Conservation (phyloP, 768 basidiomycete genomes). For the Boletus subparvulus region DNA sequence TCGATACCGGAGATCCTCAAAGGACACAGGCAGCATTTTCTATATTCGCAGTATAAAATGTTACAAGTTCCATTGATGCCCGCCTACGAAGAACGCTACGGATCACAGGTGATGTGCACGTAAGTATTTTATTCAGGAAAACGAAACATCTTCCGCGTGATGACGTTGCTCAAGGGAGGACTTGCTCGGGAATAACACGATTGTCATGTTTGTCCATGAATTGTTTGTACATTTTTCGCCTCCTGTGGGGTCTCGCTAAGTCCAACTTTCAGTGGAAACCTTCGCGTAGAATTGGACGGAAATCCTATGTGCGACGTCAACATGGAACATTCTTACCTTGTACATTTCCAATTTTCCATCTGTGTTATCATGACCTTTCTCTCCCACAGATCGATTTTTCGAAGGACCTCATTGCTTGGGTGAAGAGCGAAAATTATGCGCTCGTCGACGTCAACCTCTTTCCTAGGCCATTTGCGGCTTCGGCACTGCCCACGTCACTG, state of each 20-base stretch:
- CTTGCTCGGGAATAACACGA: constrained; percentile 69
- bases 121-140: constrained; percentile 42
- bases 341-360: constrained; percentile 32
- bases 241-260: background rate
- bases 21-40: constrained; percentile 79
- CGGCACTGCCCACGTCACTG: constrained; percentile 26
- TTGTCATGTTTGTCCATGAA: constrained; percentile 92
- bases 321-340: constrained; percentile 82
- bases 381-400: constrained; percentile 80
- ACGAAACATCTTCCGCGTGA: background rate
- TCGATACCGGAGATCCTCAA: constrained; percentile 86
- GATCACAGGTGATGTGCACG: constrained; percentile 88
- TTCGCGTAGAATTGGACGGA: constrained; percentile 80
- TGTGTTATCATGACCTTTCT: background rate
- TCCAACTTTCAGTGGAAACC: constrained; percentile 64
- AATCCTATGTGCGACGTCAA: constrained; percentile 70
- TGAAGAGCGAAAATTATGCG: constrained; percentile 60
- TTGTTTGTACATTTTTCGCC: constrained; percentile 58
- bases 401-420: constrained; percentile 77
- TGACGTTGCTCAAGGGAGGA: constrained; percentile 52
- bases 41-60: constrained; percentile 76
- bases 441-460: constrained; percentile 87
- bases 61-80: constrained; percentile 77
- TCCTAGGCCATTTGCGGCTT: constrained; percentile 49
- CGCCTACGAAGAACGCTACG: constrained; percentile 70